Conservation (phyloP, 129 eudicot genomes). For the Flaveria robusta region DNA sequence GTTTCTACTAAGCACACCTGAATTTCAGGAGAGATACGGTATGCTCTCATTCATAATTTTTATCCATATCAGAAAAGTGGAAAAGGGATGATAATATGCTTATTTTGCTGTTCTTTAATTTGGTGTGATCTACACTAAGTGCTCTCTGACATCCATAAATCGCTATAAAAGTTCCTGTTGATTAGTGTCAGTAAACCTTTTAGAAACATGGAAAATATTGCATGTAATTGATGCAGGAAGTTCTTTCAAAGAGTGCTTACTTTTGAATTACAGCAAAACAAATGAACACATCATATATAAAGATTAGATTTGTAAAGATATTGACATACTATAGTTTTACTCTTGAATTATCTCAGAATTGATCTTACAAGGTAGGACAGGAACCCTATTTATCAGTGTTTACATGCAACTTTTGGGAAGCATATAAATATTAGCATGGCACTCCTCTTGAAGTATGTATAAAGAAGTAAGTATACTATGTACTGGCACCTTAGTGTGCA, state of each 20-base stretch:
- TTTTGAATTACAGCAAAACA: background rate
- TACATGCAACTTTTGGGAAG: background rate
- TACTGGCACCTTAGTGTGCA: background rate
- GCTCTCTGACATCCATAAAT: background rate
- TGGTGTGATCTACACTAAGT: background rate
- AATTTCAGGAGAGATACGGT: constrained; percentile 36
- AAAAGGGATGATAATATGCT: background rate
- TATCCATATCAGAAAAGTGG: background rate
- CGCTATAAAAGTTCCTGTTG: background rate
- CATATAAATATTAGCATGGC: background rate
- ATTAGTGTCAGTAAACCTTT: background rate
- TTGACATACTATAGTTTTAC: background rate
- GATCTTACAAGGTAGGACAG: background rate
- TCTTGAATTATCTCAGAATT: background rate
- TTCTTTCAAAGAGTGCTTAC: background rate
- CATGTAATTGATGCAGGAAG: background rate
- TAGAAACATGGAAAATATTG: background rate
- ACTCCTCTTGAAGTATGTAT: background rate
- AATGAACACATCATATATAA: background rate
- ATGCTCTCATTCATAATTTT: constrained; percentile 1
- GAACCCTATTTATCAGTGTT: background rate
- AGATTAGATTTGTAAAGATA: background rate
- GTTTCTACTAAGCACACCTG: constrained; percentile 32
- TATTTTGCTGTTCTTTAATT: background rate
- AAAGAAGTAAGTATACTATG: background rate